phyloP scores from a whole-genome alignment of 2,329 filamentous ascomycete species.

The Colletotrichum destructivum region DNA sequence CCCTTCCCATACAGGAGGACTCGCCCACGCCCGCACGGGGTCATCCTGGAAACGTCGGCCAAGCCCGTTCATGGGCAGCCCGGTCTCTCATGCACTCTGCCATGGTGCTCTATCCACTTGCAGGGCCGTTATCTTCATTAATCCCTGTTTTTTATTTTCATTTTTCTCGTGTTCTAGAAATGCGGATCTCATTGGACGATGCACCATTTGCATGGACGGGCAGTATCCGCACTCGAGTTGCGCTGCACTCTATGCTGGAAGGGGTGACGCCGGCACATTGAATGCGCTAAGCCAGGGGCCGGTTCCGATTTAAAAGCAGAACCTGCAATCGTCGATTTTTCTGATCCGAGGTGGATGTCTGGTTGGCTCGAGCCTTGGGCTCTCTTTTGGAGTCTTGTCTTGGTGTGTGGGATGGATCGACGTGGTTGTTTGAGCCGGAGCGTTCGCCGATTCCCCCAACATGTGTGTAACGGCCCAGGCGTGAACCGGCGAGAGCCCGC shows the following conservation, averaged over 20 bases:
- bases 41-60: conserved; percentile 14
- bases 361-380: conserved; percentile 8
- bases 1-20: too few species aligned
- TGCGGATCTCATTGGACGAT: conserved; percentile 20
- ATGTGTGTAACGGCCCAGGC: neutral
- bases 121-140: conserved; percentile 34
- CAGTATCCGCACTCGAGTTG: neutral
- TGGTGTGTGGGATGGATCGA: conserved; percentile 14
- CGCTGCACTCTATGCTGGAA: neutral
- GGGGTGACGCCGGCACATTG: conserved; percentile 35
- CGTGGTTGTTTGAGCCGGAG: conserved; percentile 12
- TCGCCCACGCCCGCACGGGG: neutral
- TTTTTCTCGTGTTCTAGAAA: conserved; percentile 42
- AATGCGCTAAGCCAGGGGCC: conserved; percentile 38
- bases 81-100: neutral
- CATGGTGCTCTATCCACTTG: conserved; percentile 15
- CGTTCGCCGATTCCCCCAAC: neutral
- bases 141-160: conserved; percentile 31
- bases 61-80: conserved; percentile 21
- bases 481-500: too few species aligned
- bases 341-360: conserved; percentile 25
- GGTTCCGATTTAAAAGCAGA: conserved; percentile 40
- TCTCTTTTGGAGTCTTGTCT: neutral
- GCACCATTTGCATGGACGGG: neutral
- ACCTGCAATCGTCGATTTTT: conserved; percentile 36